Evolutionary conservation across 352 stramenopile species (phyloP), one percentile per base, ranked within the genome.

Genomic region (Globisporangium nagaii): DNA sequence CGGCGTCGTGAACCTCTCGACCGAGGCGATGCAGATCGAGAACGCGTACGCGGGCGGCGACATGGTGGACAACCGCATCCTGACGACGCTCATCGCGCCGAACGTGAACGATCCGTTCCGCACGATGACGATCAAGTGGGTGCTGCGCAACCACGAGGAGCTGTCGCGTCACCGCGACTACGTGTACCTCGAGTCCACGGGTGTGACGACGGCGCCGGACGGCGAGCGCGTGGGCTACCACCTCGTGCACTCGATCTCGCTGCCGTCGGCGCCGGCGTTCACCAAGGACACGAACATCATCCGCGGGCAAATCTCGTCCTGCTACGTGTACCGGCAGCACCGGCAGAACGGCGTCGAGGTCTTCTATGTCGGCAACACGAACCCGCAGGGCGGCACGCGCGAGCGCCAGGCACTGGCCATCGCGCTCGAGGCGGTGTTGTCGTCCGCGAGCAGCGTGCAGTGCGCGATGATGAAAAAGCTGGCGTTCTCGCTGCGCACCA

Each of bases 391-490:
- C 13, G 65, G 72, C 27, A 70, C 63, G 4, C 73, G 70, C 35
- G 79, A 83, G 44, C 68, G 70, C 15, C 39, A 70, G 24, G 65
- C 68, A 19, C 68, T 85, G 39, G 57, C 57, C 15, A 48, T 89
- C 35, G 77, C 66, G 10, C 60, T 79, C 17, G 70, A 86, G 10
- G 59, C 70, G 3, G 61, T 81, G 35, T 20, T 79, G 31, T 63
- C 66, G 5, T 75, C 63, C 7, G 52, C 73, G 10, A 75, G 56
- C 36, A 68, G 66, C 36, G 53, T 77, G 48, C 50, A 89, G 70
- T 81, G 72, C 55, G 73, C 73, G 5, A 75, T 85, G 73, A 86
- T 89, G 75, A 89, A 89, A 63, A 89, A 89, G 54, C 60, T 89
- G 49, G 56, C 56, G 56, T 58, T 42, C 27, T 56, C 56, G 15